Evolutionary conservation across 352 stramenopile species (phyloP).

Genomic region (Phytophthora chlamydospora): DNA sequence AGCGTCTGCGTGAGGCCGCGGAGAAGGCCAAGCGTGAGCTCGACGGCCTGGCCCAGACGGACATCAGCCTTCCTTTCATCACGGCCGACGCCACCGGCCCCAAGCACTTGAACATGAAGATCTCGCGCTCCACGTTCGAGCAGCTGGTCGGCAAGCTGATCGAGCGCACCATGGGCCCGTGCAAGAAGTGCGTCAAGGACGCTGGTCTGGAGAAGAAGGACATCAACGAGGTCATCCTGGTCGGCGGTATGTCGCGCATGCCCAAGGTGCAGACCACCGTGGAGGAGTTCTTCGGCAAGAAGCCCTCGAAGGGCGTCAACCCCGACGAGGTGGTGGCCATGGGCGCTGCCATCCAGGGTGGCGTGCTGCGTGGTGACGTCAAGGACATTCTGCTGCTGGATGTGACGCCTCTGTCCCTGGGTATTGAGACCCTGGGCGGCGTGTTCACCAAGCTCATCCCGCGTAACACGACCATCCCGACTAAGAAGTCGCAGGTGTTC

Average conservation of each 20-base stretch:
- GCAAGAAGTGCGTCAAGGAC: slow-evolving; percentile 92
- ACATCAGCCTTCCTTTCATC: slow-evolving; percentile 98
- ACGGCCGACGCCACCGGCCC: slow-evolving; percentile 96
- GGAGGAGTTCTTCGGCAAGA: slow-evolving; percentile 97
- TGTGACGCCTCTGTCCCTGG: slow-evolving; percentile 97
- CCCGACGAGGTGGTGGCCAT: slow-evolving; percentile 99
- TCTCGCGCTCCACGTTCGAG: slow-evolving; percentile 95
- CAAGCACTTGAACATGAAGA: slow-evolving; percentile 98
- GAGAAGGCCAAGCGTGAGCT: slow-evolving; percentile 98
- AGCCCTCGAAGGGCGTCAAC: slow-evolving; percentile 96
- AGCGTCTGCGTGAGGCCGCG: slow-evolving; percentile 94
- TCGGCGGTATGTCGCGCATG: slow-evolving; percentile 99
- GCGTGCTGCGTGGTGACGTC: slow-evolving; percentile 96
- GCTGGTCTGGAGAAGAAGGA: slow-evolving; percentile 91
- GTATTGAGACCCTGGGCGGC: slow-evolving; percentile 98
- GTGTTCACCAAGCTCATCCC: slow-evolving; percentile 98
- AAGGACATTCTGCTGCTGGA: slow-evolving; percentile 99
- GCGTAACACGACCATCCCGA: slow-evolving; percentile 98
- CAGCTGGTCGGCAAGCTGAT: slow-evolving; percentile 94
- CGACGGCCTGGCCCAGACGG: slow-evolving; percentile 95
- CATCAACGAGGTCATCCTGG: slow-evolving; percentile 98
- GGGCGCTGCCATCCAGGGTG: slow-evolving; percentile 97
- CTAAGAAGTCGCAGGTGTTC: slow-evolving; percentile 98
- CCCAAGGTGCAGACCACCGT: slow-evolving; percentile 97
- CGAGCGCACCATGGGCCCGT: slow-evolving; percentile 94